Base-by-base conservation (phyloP, 768 basidiomycete genomes). In the Panaeolus cyanescens region DNA sequence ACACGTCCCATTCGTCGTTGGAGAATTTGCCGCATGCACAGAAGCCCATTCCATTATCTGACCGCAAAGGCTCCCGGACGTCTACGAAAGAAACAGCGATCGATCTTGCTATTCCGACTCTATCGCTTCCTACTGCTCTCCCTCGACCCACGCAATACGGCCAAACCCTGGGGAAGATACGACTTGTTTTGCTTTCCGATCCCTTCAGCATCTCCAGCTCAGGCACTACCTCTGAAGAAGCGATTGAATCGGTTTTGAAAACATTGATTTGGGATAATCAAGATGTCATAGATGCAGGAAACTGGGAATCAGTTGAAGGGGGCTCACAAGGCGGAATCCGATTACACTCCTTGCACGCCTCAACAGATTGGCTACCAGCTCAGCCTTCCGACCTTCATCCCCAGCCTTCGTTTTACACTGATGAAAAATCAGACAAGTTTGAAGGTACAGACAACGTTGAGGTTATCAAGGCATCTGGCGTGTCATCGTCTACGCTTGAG, bases 311-410 rank as follows among this genome's bases (percentile, higher is more conserved):
- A 60, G 9, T 40, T 54, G 33, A 64, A 54, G 10, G 67, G 58
- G 61, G 57, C n/a, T 63, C 67, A 58, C 59, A 59, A 13, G 67
- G 77, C 32, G 82, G 80, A 17, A 78, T 50, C 19, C 22, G 17
- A 28, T 28, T 50, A 28, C 45, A 75, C 55, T 73, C 83, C 25
- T 70, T 87, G 20, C 79, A 74, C 17, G 88, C 87, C 5, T 90
- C 88, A 1, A 91, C 90, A 6, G 85, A 88, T 67, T 91, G 90
- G 90, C 71, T 86, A 15, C 88, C 90, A 66, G 86, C 87, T 65
- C 78, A 77, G 22, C 87, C 89, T 68, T 28, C 45, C 22, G 30
- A 10, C 2, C 8, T 13, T 15, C 25, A 25, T 4, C 9, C 45
- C 30, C 45, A 50, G 79, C 77, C 1, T 85, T 89, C 65, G 88